Evolutionary conservation across 306 rosid genomes (phyloP).

Genomic region (Prunus padus): DNA sequence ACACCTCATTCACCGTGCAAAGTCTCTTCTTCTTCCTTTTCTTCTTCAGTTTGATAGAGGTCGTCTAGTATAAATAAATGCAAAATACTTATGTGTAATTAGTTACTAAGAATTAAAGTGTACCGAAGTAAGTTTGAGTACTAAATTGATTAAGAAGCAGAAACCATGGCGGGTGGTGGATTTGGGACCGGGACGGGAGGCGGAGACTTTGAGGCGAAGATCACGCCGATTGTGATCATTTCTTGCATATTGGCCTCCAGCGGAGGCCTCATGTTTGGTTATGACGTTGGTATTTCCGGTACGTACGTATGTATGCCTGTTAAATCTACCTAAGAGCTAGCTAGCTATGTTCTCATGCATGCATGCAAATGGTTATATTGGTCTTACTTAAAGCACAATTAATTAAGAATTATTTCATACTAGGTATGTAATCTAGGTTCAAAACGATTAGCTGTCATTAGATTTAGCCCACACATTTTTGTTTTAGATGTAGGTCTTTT

Average conservation of each 20-base stretch:
- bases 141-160: background rate
- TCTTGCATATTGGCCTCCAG: conserved; percentile 11
- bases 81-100: background rate
- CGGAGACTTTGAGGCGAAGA: conserved; percentile 10
- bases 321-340: too few species aligned
- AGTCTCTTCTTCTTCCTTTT: background rate
- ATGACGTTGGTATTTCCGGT: conserved; percentile 10
- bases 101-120: background rate
- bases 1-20: background rate
- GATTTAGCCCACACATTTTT: too few species aligned
- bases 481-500: too few species aligned
- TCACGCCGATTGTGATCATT: conserved; percentile 15
- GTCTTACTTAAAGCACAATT: background rate
- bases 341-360: background rate
- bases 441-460: too few species aligned
- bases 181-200: background rate
- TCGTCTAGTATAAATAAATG: background rate
- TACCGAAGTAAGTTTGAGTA: background rate
- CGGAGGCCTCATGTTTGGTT: conserved; percentile 15
- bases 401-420: background rate
- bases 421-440: background rate
- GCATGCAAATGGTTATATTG: background rate
- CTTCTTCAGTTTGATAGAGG: background rate
- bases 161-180: conserved; percentile 15
- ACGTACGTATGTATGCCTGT: background rate